Conservation (phyloP, 2,329 filamentous ascomycete genomes). For the Daldinia sp. region DNA sequence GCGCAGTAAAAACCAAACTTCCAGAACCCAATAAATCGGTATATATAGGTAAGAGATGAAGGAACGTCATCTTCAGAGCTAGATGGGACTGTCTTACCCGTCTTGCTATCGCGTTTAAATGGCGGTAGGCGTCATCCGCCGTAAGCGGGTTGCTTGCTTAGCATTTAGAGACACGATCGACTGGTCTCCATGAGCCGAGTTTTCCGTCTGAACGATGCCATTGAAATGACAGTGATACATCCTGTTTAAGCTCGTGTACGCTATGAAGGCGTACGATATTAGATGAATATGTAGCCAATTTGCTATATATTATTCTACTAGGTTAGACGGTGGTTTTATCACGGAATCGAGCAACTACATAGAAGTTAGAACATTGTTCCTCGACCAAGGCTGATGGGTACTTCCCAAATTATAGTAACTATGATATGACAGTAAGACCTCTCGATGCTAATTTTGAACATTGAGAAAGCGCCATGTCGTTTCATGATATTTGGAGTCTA, state of each 20-base stretch:
- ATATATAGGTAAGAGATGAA: slow-evolving; percentile 4
- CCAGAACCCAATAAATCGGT: slow-evolving; percentile 20
- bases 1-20: slow-evolving; percentile 26
- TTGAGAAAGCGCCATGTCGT: too few species aligned
- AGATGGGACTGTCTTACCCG: neutral
- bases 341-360: too few species aligned
- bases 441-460: too few species aligned
- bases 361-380: neutral
- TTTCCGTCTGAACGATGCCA: neutral
- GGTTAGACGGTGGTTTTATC: neutral
- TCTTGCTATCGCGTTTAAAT: slow-evolving; percentile 3
- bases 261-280: too few species aligned
- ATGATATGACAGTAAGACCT: too few species aligned
- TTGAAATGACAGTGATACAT: too few species aligned
- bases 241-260: neutral
- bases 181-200: neutral
- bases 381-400: neutral
- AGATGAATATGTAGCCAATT: neutral
- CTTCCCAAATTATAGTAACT: too few species aligned
- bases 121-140: slow-evolving; percentile 7
- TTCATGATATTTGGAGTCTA: too few species aligned
- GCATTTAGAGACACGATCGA: neutral
- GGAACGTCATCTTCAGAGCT: slow-evolving; percentile 13
- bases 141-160: neutral
- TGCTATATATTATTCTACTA: neutral